phyloP scores from a whole-genome alignment of 2,329 filamentous ascomycete species.

The Botrytis paeoniae region DNA sequence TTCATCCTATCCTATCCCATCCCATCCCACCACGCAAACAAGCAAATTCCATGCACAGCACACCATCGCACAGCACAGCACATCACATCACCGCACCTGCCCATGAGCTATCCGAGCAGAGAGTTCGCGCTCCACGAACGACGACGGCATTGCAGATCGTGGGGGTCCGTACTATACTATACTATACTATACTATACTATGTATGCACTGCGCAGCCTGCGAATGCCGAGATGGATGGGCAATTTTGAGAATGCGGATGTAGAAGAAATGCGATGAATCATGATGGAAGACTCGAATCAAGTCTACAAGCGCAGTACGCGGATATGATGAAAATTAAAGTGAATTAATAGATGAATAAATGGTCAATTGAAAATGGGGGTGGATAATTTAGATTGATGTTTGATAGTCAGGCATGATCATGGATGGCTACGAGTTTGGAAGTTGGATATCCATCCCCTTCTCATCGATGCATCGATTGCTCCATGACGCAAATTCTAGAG shows the following conservation, averaged over 20 bases:
- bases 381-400: neutral
- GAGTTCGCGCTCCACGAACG: neutral
- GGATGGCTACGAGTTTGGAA: neutral
- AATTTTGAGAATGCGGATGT: neutral
- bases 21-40: neutral
- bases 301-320: neutral
- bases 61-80: neutral
- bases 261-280: neutral
- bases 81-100: conserved; percentile 7
- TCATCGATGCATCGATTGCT: neutral
- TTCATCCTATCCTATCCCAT: neutral
- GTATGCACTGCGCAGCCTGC: neutral
- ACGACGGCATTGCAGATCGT: neutral
- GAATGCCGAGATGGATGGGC: neutral
- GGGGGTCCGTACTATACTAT: neutral
- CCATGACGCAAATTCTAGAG: neutral
- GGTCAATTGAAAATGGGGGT: neutral
- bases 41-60: neutral
- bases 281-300: neutral
- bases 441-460: neutral
- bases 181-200: neutral
- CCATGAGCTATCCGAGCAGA: neutral
- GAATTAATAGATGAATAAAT: neutral
- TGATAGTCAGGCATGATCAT: neutral
- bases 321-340: neutral